Percentiles rank a stretch among this genome's conserved stretches.
phyloP scores from a whole-genome alignment of 805 yeast species.

The Metschnikowia rubicola region DNA sequence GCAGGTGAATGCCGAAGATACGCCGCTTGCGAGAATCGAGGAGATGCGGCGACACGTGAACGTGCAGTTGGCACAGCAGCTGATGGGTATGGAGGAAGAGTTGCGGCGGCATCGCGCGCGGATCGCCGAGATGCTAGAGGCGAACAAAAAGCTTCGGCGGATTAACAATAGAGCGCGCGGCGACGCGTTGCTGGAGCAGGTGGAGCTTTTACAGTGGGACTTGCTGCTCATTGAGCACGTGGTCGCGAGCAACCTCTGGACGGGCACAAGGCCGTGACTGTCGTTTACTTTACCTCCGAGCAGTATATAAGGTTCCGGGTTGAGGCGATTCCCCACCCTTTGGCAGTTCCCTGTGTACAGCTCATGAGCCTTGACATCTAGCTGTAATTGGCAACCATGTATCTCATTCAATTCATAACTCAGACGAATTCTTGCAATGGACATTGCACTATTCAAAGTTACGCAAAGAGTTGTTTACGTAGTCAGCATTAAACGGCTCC shows the following conservation, averaged over 20 bases:
- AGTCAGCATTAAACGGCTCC: too few species aligned
- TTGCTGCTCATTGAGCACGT: conserved; percentile 10
- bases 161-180: conserved; percentile 6
- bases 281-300: too few species aligned
- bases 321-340: too few species aligned
- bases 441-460: too few species aligned
- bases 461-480: too few species aligned
- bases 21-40: conserved; percentile 11
- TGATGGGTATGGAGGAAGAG: conserved; percentile 11
- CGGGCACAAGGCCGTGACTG: not conserved
- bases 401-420: too few species aligned
- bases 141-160: conserved; percentile 9
- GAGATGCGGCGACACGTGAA: conserved; percentile 12
- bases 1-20: conserved; percentile 8
- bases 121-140: conserved; percentile 7
- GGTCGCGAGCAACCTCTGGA: conserved; percentile 1
- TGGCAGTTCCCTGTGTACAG: too few species aligned
- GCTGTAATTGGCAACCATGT: too few species aligned
- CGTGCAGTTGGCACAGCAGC: conserved; percentile 13
- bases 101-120: conserved; percentile 5
- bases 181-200: conserved; percentile 5
- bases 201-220: conserved; percentile 10
- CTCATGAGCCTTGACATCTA: too few species aligned
- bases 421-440: too few species aligned
- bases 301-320: too few species aligned